Percentiles rank a stretch among this genome's conserved stretches.
Conservation (phyloP, 2,329 filamentous ascomycete species). For the Nannizziopsis barbatae region DNA sequence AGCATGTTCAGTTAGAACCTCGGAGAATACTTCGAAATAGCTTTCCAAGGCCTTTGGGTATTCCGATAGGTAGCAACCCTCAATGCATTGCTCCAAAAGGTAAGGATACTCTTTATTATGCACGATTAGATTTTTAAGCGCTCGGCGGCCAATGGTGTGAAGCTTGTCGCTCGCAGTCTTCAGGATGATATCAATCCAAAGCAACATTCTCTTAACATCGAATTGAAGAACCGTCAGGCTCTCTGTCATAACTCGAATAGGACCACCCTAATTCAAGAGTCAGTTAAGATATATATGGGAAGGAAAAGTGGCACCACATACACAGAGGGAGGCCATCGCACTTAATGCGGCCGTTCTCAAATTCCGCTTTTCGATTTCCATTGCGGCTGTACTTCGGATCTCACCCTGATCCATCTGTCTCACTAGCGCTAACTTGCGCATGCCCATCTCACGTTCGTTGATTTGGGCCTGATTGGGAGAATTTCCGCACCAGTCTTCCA, state of each 20-base stretch:
- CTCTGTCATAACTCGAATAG: constrained; percentile 78
- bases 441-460: constrained; percentile 68
- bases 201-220: constrained; percentile 80
- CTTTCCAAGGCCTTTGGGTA: constrained; percentile 76
- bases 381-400: constrained; percentile 67
- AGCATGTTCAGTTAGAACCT: constrained; percentile 73
- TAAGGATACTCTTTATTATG: constrained; percentile 82
- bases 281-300: constrained; percentile 5
- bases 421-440: constrained; percentile 73
- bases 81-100: constrained; percentile 78
- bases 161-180: constrained; percentile 82
- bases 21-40: constrained; percentile 85
- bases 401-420: constrained; percentile 63
- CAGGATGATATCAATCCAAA: constrained; percentile 94
- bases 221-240: constrained; percentile 82
- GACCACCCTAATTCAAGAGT: constrained; percentile 39
- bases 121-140: constrained; percentile 76
- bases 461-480: constrained; percentile 82
- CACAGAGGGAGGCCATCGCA: constrained; percentile 89
- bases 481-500: constrained; percentile 99
- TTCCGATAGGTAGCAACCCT: constrained; percentile 77
- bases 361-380: constrained; percentile 95
- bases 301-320: constrained; percentile 34
- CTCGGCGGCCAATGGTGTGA: constrained; percentile 77
- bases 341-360: constrained; percentile 81